Conservation (phyloP, 768 basidiomycete species). For the Pleurotus eryngii region DNA sequence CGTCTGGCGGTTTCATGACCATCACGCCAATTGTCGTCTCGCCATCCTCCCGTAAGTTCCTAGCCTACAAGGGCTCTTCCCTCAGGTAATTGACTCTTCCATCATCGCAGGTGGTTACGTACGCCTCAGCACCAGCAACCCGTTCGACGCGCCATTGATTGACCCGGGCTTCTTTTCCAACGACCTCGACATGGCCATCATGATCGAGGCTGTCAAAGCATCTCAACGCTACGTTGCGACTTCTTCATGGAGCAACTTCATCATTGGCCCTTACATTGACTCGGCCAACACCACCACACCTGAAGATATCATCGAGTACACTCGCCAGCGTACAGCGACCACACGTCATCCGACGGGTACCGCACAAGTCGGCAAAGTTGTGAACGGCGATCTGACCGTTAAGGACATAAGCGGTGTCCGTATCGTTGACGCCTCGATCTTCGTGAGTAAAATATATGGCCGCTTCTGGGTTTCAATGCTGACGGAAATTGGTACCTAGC, state of each 20-base stretch:
- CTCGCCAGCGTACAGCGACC: slow-evolving; percentile 19
- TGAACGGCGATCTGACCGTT: slow-evolving; percentile 32
- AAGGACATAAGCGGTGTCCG: slow-evolving; percentile 27
- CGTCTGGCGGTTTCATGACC: slow-evolving; percentile 27
- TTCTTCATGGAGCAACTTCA: slow-evolving; percentile 23
- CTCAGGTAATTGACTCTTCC: too few relatives aligned
- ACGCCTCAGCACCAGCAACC: slow-evolving; percentile 40
- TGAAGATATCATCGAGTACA: slow-evolving; percentile 19
- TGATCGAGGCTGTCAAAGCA: slow-evolving; percentile 22
- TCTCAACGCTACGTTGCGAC: slow-evolving; percentile 22
- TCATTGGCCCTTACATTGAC: slow-evolving; percentile 17
- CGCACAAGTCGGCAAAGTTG: slow-evolving; percentile 32
- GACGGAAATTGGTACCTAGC: background rate
- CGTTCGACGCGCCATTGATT: slow-evolving; percentile 46
- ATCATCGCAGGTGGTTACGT: slow-evolving; percentile 28
- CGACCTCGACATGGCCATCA: slow-evolving; percentile 24
- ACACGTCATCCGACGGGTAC: slow-evolving; percentile 31
- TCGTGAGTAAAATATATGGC: slow-evolving; percentile 19
- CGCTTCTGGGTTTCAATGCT: background rate
- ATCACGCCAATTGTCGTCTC: slow-evolving; percentile 18
- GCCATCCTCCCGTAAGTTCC: background rate
- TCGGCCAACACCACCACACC: slow-evolving; percentile 21
- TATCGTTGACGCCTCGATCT: slow-evolving; percentile 28
- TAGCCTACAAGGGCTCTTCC: too few relatives aligned
- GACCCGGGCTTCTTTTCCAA: slow-evolving; percentile 43